A percentile compares a stretch with the other conserved stretches of the same genome.
Evolutionary conservation across 2,329 filamentous ascomycete species (phyloP).

Genomic region (Cladosporium velox): DNA sequence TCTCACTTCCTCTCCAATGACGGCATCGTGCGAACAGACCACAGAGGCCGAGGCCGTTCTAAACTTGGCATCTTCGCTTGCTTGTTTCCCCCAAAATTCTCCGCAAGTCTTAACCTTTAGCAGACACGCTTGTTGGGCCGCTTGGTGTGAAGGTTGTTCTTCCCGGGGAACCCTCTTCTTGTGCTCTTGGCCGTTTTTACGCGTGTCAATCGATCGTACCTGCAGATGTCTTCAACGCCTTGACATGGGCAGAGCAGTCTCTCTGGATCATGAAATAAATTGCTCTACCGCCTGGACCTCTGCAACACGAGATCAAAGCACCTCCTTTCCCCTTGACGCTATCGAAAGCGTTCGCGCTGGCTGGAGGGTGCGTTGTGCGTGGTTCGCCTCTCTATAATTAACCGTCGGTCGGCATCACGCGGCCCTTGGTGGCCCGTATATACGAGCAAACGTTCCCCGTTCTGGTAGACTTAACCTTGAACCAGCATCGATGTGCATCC

Average conservation of each 20-base stretch:
- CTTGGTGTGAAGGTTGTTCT: slow-evolving; percentile 1
- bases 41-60: slow-evolving; percentile 9
- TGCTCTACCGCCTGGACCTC: not conserved
- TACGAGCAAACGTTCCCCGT: slow-evolving; percentile 18
- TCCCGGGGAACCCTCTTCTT: not conserved
- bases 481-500: slow-evolving; percentile 3
- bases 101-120: slow-evolving; percentile 6
- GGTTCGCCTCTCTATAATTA: slow-evolving; percentile 14
- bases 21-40: not conserved
- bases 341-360: slow-evolving; percentile 10
- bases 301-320: not conserved
- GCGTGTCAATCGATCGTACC: slow-evolving; percentile 12
- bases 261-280: not conserved
- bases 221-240: slow-evolving; percentile 3
- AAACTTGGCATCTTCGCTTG: not conserved
- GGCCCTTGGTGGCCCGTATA: slow-evolving; percentile 15
- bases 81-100: not conserved
- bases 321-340: not conserved
- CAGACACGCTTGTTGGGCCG: slow-evolving; percentile 10
- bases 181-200: not conserved
- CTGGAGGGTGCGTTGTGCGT: not conserved
- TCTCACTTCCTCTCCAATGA: not conserved
- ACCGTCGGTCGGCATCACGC: slow-evolving; percentile 19
- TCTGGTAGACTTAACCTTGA: slow-evolving; percentile 14
- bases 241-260: not conserved